Evolutionary conservation across 2,329 filamentous ascomycete genomes (phyloP).

Genomic region (Knoxdaviesia proteae): DNA sequence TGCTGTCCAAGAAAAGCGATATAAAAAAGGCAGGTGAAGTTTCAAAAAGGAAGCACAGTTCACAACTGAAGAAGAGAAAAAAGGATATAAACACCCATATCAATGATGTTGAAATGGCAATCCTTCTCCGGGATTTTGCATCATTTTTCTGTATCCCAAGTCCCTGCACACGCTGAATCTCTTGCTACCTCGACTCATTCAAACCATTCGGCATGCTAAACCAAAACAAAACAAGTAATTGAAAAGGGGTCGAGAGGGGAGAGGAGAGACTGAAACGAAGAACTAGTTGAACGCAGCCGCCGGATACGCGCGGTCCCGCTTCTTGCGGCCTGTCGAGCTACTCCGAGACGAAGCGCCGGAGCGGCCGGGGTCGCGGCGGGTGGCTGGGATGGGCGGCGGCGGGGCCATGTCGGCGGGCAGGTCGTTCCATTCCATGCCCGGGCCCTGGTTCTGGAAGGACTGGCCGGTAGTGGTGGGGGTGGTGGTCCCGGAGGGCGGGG

Average conservation of each 20-base stretch:
- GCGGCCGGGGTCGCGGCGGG: slow-evolving; percentile 9
- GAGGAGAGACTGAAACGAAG: too few relatives aligned
- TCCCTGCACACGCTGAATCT: too few relatives aligned
- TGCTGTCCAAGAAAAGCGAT: too few relatives aligned
- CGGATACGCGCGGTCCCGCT: slow-evolving; percentile 39
- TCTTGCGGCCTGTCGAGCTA: slow-evolving; percentile 31
- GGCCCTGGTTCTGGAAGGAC: slow-evolving; percentile 38
- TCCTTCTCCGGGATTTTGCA: too few relatives aligned
- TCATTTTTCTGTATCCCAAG: too few relatives aligned
- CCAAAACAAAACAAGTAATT: slow-evolving; percentile 2
- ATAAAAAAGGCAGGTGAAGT: too few relatives aligned
- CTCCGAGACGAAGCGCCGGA: slow-evolving; percentile 27
- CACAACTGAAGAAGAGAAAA: too few relatives aligned
- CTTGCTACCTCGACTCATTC: too few relatives aligned
- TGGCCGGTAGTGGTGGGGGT: slow-evolving; percentile 10
- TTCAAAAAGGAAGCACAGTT: too few relatives aligned
- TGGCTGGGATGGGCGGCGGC: slow-evolving; percentile 10
- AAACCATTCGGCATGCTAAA: too few relatives aligned
- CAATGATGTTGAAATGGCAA: too few relatives aligned
- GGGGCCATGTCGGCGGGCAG: slow-evolving; percentile 37
- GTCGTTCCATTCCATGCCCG: slow-evolving; percentile 46
- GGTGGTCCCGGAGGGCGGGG: slow-evolving; percentile 8
- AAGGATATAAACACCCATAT: too few relatives aligned
- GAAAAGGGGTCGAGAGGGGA: background rate
- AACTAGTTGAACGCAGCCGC: slow-evolving; percentile 19